Evolutionary conservation across 768 basidiomycete genomes (phyloP), one percentile per base, ranked within the genome.

Genomic region (Tremella fuciformis): DNA sequence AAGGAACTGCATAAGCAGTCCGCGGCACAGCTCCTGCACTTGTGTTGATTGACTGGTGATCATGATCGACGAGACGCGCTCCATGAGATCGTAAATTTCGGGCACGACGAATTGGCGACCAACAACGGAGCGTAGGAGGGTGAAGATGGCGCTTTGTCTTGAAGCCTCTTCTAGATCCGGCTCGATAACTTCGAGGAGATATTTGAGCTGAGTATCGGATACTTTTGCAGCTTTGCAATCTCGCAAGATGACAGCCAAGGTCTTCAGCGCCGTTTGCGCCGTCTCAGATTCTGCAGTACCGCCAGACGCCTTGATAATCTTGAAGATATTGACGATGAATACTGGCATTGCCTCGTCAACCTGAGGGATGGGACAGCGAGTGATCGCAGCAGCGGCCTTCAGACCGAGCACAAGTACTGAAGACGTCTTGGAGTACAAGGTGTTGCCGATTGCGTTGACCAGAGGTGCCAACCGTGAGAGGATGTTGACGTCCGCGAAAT

Each of bases 71-170:
- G 91, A 86, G 19, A 97, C 86, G 58, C 86, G 85, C 59, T 90
- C 89, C 93, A 99, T 97, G 37, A 93, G 78, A 75, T 98, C 93
- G 78, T 99, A 99, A 51, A 99, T 87, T 77, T 98, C 96, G 0
- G 90, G 90, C 0, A 94, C 89, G 29, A 98, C 86, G 62, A 98
- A 88, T 71, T 89, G 90, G 29, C 93, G 85, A 4, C 87, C 83
- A 15, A 98, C 86, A 65, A 98, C 91, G 22, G 92, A 88, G 9
- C 91, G 87, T 15, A 99, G 83, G 66, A 98, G 83, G 1, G 88
- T 80, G 75, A 99, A 98, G 8, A 89, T 87, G 8, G 90, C 82
- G 2, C 83, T 84, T 76, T 99, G 96, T 6, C 91, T 85, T 13
- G 81, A 81, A 0, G 88, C 85, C 34, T 97, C 94, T 75, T 98